These are phyloP conservation scores for Aspergillus texensis DNA, from an alignment of 2,329 filamentous ascomycete genomes.

Conservation along the genomic window DNA sequence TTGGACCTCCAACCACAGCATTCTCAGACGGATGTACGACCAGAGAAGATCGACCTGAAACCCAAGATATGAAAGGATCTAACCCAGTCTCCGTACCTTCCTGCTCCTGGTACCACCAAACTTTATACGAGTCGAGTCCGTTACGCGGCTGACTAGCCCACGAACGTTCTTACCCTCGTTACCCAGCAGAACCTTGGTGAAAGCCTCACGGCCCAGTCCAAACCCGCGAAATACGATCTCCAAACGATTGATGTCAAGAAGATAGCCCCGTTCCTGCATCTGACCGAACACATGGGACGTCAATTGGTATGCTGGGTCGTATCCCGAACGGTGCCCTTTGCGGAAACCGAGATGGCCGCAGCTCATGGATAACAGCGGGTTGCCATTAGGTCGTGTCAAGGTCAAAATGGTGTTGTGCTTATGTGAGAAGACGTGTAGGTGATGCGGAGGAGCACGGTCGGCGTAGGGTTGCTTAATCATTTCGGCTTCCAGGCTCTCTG, in stretches of 20 bases:
- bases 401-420: slow-evolving; percentile 97
- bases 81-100: slow-evolving; percentile 79
- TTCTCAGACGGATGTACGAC: background rate
- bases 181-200: slow-evolving; percentile 85
- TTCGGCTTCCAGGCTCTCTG: slow-evolving; percentile 37
- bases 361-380: slow-evolving; percentile 77
- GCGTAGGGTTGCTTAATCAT: slow-evolving; percentile 40
- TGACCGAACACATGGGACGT: slow-evolving; percentile 79
- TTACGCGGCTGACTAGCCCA: slow-evolving; percentile 74
- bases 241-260: slow-evolving; percentile 72
- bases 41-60: background rate
- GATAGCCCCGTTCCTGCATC: slow-evolving; percentile 79
- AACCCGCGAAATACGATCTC: slow-evolving; percentile 86
- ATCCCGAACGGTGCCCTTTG: slow-evolving; percentile 77
- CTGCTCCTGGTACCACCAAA: slow-evolving; percentile 91
- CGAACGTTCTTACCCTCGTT: slow-evolving; percentile 78
- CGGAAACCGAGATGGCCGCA: slow-evolving; percentile 90
- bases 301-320: slow-evolving; percentile 91
- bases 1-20: background rate
- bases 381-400: slow-evolving; percentile 77
- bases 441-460: slow-evolving; percentile 62
- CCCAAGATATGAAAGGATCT: slow-evolving; percentile 13
- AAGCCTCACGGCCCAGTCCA: slow-evolving; percentile 82
- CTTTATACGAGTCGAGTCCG: slow-evolving; percentile 87
- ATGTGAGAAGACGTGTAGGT: slow-evolving; percentile 82